Conservation (phyloP, 2,329 filamentous ascomycete genomes). For the Sclerotinia glacialis region DNA sequence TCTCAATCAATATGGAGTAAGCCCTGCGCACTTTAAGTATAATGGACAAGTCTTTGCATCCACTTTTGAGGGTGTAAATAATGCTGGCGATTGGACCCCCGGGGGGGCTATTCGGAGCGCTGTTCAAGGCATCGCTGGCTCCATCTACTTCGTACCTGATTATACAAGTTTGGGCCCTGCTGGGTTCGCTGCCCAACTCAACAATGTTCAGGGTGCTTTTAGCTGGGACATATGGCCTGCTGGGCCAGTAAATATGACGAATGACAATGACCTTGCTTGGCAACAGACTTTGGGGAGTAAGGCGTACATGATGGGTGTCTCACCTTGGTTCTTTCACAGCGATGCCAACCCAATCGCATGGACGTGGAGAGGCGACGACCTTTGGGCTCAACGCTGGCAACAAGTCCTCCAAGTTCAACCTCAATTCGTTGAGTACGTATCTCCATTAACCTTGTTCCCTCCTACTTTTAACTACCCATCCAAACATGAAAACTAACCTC, state of each 20-base stretch:
- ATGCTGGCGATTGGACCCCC: slow-evolving; percentile 45
- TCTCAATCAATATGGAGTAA: slow-evolving; percentile 38
- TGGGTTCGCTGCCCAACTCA: slow-evolving; percentile 34
- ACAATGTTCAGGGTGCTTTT: slow-evolving; percentile 42
- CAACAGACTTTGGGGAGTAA: slow-evolving; percentile 41
- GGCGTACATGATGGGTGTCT: slow-evolving; percentile 54
- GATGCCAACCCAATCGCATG: slow-evolving; percentile 58
- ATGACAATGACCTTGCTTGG: slow-evolving; percentile 43
- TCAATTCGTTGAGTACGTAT: slow-evolving; percentile 44
- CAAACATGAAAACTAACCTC: slow-evolving; percentile 26
- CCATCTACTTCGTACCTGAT: slow-evolving; percentile 47
- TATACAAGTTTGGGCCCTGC: slow-evolving; percentile 45
- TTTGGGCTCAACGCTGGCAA: slow-evolving; percentile 60
- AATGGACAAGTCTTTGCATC: slow-evolving; percentile 47
- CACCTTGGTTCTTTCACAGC: slow-evolving; percentile 60
- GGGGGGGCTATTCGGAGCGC: slow-evolving; percentile 41
- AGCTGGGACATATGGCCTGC: slow-evolving; percentile 47
- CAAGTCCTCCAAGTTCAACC: slow-evolving; percentile 48
- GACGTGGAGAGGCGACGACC: slow-evolving; percentile 59
- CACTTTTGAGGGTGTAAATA: slow-evolving; percentile 50
- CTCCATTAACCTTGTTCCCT: slow-evolving; percentile 26
- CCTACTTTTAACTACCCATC: slow-evolving; percentile 22
- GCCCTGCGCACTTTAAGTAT: slow-evolving; percentile 42
- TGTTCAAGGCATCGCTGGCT: slow-evolving; percentile 29
- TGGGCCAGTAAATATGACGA: slow-evolving; percentile 40